Evolutionary conservation across 192 early-diverging fungal species (phyloP).

Genomic region (Coemansia javaensis): DNA sequence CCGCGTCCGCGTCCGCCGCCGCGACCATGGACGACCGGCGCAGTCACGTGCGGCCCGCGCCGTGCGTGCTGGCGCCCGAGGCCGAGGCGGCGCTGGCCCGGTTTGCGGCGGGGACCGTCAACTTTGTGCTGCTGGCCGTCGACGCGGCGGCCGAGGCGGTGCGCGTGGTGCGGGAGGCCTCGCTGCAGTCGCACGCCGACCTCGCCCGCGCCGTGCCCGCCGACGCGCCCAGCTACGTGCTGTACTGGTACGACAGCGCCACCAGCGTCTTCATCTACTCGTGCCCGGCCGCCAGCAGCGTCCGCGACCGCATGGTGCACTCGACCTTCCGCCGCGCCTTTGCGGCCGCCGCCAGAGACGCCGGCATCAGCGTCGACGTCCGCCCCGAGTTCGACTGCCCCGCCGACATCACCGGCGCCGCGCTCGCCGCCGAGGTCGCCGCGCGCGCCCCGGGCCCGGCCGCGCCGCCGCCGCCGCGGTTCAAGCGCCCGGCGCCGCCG

Average conservation of each 20-base stretch:
- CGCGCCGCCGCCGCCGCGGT: conserved; percentile 19
- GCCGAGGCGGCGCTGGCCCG: conserved; percentile 59
- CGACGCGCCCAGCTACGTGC: conserved; percentile 62
- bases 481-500: conserved; percentile 42
- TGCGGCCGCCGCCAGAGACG: conserved; percentile 53
- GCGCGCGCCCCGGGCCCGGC: background rate
- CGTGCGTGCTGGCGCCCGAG: conserved; percentile 57
- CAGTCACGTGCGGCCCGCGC: conserved; percentile 61
- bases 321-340: conserved; percentile 68
- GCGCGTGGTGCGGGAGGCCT: conserved; percentile 39
- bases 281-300: conserved; percentile 76
- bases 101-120: conserved; percentile 50
- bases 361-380: conserved; percentile 56
- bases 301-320: conserved; percentile 89
- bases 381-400: conserved; percentile 67
- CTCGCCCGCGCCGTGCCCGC: conserved; percentile 52
- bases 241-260: conserved; percentile 35
- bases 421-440: conserved; percentile 53
- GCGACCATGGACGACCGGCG: conserved; percentile 52
- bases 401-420: conserved; percentile 52
- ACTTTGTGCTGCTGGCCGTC: conserved; percentile 59
- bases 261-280: conserved; percentile 72
- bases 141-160: conserved; percentile 55
- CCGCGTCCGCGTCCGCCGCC: conserved; percentile 1
- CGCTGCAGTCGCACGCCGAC: conserved; percentile 44